Conservation (phyloP, 108 stramenopile species). For the Aurantiochytrium sp. region DNA sequence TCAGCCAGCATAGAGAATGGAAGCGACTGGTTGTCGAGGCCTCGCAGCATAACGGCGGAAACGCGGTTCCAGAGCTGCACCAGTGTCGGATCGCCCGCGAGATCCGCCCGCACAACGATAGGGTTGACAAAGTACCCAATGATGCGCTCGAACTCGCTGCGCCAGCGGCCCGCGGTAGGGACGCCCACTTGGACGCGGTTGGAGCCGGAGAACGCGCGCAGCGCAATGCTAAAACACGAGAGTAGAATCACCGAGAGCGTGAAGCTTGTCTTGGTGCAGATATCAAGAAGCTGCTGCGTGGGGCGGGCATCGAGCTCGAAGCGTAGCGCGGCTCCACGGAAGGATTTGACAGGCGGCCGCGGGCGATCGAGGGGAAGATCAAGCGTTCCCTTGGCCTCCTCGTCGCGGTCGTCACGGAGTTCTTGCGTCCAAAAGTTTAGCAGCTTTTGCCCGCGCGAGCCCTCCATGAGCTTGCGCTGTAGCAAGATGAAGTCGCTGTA, state of each 20-base stretch:
- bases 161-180: not conserved
- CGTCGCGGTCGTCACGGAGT: not conserved
- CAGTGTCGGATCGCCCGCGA: not conserved
- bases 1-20: not conserved
- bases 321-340: not conserved
- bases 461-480: not conserved
- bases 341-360: not conserved
- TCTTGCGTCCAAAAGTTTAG: not conserved
- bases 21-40: not conserved
- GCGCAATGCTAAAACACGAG: not conserved
- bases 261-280: not conserved
- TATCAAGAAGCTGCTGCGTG: not conserved
- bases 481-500: not conserved
- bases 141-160: not conserved
- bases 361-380: not conserved
- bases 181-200: not conserved
- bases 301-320: not conserved
- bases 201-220: not conserved
- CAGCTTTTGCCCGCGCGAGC: not conserved
- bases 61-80: constrained; percentile 29
- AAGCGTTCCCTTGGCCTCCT: not conserved
- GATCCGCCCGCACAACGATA: not conserved
- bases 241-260: not conserved
- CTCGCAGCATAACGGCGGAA: not conserved
- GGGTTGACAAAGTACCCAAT: constrained; percentile 19